phyloP scores from a whole-genome alignment of 2,329 filamentous ascomycete species.

The Pseudogymnoascus sp. region DNA sequence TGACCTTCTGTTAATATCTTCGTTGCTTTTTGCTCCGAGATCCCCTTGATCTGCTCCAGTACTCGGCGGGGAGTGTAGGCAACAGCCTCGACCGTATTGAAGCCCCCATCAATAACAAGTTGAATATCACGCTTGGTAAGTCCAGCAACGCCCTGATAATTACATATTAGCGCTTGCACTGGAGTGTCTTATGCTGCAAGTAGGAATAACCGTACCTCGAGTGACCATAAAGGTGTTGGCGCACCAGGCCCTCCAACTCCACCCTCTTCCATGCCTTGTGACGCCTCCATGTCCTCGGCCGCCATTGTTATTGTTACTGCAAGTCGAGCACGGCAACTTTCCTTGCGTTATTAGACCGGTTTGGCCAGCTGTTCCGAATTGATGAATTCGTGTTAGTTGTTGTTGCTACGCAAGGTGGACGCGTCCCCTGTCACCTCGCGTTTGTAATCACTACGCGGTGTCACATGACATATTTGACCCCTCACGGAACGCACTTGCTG shows the following conservation, averaged over 20 bases:
- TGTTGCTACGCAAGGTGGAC: background rate
- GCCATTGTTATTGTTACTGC: constrained; percentile 20
- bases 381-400: background rate
- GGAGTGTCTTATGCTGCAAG: background rate
- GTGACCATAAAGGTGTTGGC: constrained; percentile 75
- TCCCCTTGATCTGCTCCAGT: constrained; percentile 93
- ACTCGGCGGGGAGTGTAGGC: constrained; percentile 81
- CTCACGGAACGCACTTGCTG: background rate
- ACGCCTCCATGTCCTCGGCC: constrained; percentile 41
- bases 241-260: constrained; percentile 76
- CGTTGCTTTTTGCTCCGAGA: constrained; percentile 90
- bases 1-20: constrained; percentile 85
- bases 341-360: background rate
- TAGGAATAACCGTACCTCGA: constrained; percentile 58
- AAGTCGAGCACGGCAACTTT: background rate
- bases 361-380: background rate
- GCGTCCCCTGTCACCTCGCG: constrained; percentile 3
- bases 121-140: constrained; percentile 95
- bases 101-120: constrained; percentile 82
- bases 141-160: constrained; percentile 71
- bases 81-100: constrained; percentile 89
- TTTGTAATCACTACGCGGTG: constrained; percentile 7
- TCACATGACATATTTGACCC: background rate
- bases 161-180: background rate
- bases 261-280: constrained; percentile 67